Evolutionary conservation across 2,329 filamentous ascomycete species (phyloP), one percentile per base, ranked within the genome.

Genomic region (Neofusicoccum kwambonambiense): DNA sequence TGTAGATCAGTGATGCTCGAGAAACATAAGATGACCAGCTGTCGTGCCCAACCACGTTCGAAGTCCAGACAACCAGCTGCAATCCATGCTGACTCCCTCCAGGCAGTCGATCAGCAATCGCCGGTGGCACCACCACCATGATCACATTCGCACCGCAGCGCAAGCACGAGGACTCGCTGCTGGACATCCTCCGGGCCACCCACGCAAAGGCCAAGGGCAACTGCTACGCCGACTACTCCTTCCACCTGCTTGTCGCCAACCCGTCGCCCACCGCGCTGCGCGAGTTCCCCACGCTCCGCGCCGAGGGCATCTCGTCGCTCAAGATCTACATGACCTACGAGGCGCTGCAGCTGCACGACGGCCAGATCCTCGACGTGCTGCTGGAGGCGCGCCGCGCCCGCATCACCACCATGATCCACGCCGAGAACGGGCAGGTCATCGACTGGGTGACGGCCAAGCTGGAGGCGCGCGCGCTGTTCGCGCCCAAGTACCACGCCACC

Each of bases 371-470:
- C 3, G 75, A 78, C 58, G 72, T 77, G 6, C 69, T 78, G 3
- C 69, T 78, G 17, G 73, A 79, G 69, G 78, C 72, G 65, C 77
- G 68, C 62, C 78, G 73, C 73, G 78, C 80, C 62, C 71, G 76
- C 22, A 83, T 86, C 54, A 78, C 83, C 11, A 86, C 84, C 19
- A 85, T 85, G 80, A 80, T 86, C 47, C 83, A 85, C 67, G 82
- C 83, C 1, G 83, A 85, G 68, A 85, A 86, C 66, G 81, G 81
- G 27, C 81, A 84, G 62, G 79, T 85, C 17, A 81, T 86, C 41
- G 78, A 83, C 58, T 85, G 82, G 83, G 81, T 85, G 66, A 85
- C 83, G 1, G 77, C 79, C 42, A 81, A 83, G 61, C 79, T 86
- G 13, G 83, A 85, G 67, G 78, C 80, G 54, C 76, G 77, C 35